Percentiles rank a stretch among this genome's conserved stretches.
These are phyloP conservation scores for Agaricus subrufescens DNA, from an alignment of 768 basidiomycete species.

Conservation along the genomic window DNA sequence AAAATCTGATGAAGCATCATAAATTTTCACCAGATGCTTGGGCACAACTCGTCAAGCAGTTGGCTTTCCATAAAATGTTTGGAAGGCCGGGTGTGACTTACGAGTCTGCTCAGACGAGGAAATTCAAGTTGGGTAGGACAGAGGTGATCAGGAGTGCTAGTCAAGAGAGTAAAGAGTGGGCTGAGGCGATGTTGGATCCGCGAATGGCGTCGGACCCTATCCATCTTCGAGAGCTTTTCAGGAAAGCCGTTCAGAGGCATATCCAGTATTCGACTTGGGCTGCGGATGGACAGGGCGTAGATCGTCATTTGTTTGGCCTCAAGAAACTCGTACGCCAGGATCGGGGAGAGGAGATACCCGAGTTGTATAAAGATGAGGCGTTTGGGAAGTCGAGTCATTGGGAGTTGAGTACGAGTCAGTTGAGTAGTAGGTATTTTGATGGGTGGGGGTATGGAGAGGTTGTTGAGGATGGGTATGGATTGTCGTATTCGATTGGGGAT, in stretches of 20 bases:
- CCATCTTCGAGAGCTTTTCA: conserved; percentile 64
- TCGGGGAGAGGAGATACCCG: conserved; percentile 63
- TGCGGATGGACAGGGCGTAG: conserved; percentile 91
- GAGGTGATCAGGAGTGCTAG: conserved; percentile 91
- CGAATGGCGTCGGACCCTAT: conserved; percentile 22
- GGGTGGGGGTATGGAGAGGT: conserved; percentile 99
- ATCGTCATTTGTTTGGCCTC: conserved; percentile 92
- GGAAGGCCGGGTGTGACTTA: conserved; percentile 78
- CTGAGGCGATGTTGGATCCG: conserved; percentile 79
- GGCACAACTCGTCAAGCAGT: conserved; percentile 93
- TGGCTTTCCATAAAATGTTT: conserved; percentile 88
- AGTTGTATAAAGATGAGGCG: conserved; percentile 69
- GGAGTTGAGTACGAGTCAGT: conserved; percentile 90
- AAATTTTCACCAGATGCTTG: conserved; percentile 90
- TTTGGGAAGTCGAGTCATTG: conserved; percentile 75
- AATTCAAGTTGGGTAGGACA: conserved; percentile 85
- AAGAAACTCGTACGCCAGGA: conserved; percentile 67
- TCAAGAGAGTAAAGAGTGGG: conserved; percentile 79
- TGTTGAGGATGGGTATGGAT: conserved; percentile 89
- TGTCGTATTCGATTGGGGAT: conserved; percentile 87
- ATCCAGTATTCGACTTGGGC: conserved; percentile 87
- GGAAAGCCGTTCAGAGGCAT: conserved; percentile 75
- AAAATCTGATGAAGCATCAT: conserved; percentile 76
- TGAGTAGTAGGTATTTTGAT: conserved; percentile 77
- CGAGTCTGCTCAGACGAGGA: conserved; percentile 92